Evolutionary conservation across 2,329 filamentous ascomycete species (phyloP), one percentile per base, ranked within the genome.

Genomic region (Didymosphaeria variabile): DNA sequence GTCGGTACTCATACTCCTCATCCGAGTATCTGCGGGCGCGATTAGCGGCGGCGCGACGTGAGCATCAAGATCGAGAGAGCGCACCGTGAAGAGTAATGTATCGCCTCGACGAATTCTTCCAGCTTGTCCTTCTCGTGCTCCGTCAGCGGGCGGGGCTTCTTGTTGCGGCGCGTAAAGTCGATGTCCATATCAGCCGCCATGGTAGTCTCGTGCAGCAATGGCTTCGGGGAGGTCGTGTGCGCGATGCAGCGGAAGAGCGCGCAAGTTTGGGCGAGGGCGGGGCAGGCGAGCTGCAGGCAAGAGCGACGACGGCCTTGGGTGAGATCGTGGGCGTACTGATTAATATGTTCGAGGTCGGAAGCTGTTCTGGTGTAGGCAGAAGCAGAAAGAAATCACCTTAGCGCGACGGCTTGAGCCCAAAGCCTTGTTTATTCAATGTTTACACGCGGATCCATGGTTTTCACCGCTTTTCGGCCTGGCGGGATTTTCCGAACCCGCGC

Each of bases 11-110:
- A 80, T 90, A 97, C 79, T 95, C 88, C 80, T 88, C 90, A 75
- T 99, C 95, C 31, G 90, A 94, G 79, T 99, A 99, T 79, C 95
- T 98, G 77, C 36, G 54, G 23, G 42, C 47, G n/a, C 29, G 12
- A 62, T 73, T 64, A 74, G 67, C 65, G 57, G 57, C 46, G 45
- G 52, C 32, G 29, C 54, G 46, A 36, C 12, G 66, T 69, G 68
- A 46, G 59, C 47, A 34, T 49, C 51, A 38, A 52, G 51, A 32
- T 38, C 63, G 66, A 68, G 67, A 66, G 71, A 75, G 45, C 86
- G 73, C 84, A 97, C 93, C 93, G 88, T 66, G 91, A 88, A 55
- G 94, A 98, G 82, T 99, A 99, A 81, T 98, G 94, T 72, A 99
- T 99, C 34, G 88, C 88, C 73, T 98, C 93, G 68, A 95, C 88